Conservation (phyloP, 805 yeast species). For the Nakazawaea populi region DNA sequence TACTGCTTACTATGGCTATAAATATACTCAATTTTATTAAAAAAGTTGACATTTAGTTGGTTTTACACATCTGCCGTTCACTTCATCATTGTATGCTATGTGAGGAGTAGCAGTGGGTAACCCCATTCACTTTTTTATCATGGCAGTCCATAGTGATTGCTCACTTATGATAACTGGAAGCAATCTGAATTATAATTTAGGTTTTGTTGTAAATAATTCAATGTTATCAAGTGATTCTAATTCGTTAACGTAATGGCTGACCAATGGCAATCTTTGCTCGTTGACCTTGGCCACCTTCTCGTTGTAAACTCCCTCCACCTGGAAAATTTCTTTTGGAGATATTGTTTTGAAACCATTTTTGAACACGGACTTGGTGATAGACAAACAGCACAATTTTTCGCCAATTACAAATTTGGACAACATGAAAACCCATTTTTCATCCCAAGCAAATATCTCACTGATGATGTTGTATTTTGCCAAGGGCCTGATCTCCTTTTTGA, state of each 20-base stretch:
- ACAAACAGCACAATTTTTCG: conserved; percentile 32
- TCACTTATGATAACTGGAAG: too few relatives aligned
- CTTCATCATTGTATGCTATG: too few relatives aligned
- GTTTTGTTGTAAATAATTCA: neutral
- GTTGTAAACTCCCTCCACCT: conserved; percentile 48
- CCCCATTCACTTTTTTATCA: too few relatives aligned
- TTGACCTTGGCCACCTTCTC: conserved; percentile 42
- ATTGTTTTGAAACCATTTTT: conserved; percentile 76
- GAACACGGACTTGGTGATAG: conserved; percentile 75
- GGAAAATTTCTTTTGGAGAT: conserved; percentile 54
- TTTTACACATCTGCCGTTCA: too few relatives aligned
- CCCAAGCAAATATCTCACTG: conserved; percentile 73
- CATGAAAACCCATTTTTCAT: conserved; percentile 78
- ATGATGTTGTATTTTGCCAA: conserved; percentile 51
- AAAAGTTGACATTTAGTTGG: too few relatives aligned
- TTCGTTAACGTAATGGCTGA: conserved; percentile 29
- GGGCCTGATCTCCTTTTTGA: conserved; percentile 68
- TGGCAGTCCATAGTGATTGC: too few relatives aligned
- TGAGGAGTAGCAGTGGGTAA: too few relatives aligned
- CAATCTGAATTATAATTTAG: too few relatives aligned
- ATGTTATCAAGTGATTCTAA: neutral
- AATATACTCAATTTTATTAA: conserved; percentile 66
- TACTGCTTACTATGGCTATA: conserved; percentile 63
- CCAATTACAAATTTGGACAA: conserved; percentile 49
- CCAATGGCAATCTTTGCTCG: conserved; percentile 31